Conservation (phyloP, 768 basidiomycete species). For the Amanita subjunquillea region DNA sequence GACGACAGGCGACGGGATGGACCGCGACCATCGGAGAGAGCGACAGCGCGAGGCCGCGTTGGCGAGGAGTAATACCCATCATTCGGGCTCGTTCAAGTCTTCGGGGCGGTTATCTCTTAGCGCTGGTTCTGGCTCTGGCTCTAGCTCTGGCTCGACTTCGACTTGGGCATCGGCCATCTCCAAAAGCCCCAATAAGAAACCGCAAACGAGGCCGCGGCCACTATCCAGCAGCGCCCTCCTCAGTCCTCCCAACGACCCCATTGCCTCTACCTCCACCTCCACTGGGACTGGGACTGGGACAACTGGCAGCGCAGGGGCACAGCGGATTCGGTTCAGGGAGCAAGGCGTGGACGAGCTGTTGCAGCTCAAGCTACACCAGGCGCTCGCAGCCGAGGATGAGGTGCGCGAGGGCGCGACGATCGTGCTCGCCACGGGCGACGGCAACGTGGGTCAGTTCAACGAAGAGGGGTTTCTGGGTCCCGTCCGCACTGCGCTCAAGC, state of each 20-base stretch:
- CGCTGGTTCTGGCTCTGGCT: background rate
- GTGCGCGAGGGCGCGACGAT: constrained; percentile 66
- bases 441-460: constrained; percentile 85
- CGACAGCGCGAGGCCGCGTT: constrained; percentile 10
- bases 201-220: background rate
- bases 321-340: constrained; percentile 61
- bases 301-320: constrained; percentile 8
- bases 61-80: constrained; percentile 7
- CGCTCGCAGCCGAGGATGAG: constrained; percentile 59
- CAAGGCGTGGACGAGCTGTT: constrained; percentile 95
- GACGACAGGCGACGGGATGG: constrained; percentile 40
- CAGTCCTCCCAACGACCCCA: background rate
- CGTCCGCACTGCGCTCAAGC: constrained; percentile 74
- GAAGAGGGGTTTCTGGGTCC: constrained; percentile 89
- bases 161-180: background rate
- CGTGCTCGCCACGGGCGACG: constrained; percentile 90
- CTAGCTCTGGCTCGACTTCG: background rate
- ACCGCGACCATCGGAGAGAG: constrained; percentile 30
- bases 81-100: constrained; percentile 5
- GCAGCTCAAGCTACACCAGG: constrained; percentile 87
- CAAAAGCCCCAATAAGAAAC: background rate
- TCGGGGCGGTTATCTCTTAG: background rate
- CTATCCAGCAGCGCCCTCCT: background rate
- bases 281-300: constrained; percentile 5
- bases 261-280: constrained; percentile 2